Evolutionary conservation across 1,284 basidiomycete genomes (phyloP).

Genomic region (Kwoniella shivajii): DNA sequence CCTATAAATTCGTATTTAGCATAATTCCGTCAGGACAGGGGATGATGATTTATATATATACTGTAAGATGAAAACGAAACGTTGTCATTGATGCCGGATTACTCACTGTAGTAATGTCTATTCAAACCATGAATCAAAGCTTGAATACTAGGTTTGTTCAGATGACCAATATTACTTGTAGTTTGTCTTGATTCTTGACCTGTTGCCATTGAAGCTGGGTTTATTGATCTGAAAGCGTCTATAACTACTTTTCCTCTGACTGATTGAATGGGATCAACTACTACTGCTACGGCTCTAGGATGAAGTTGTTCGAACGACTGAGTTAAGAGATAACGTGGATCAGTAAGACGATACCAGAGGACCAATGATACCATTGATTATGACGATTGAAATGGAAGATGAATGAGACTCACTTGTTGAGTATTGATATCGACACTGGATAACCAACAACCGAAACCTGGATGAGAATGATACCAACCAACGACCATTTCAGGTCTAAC

Average conservation of each 20-base stretch:
- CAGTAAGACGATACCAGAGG: too few relatives aligned
- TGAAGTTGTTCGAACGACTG: slow-evolving; percentile 98
- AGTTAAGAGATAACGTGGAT: not conserved
- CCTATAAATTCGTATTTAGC: too few relatives aligned
- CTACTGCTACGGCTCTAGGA: slow-evolving; percentile 92
- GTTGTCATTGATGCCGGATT: not conserved
- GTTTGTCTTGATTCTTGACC: slow-evolving; percentile 96
- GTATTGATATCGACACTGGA: slow-evolving; percentile 99
- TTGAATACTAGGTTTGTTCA: slow-evolving; percentile 98
- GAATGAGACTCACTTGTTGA: slow-evolving; percentile 70
- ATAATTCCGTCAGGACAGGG: too few relatives aligned
- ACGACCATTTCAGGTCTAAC: slow-evolving; percentile 95
- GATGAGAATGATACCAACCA: slow-evolving; percentile 99
- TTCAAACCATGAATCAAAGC: slow-evolving; percentile 94
- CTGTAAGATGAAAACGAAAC: not conserved
- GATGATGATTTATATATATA: too few relatives aligned
- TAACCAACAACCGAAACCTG: slow-evolving; percentile 99
- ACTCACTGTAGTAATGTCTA: slow-evolving; percentile 82
- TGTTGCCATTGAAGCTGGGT: slow-evolving; percentile 74
- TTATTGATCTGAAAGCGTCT: slow-evolving; percentile 96
- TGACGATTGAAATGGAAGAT: not conserved
- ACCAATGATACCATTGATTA: too few relatives aligned
- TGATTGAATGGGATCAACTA: slow-evolving; percentile 98
- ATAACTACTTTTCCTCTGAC: slow-evolving; percentile 99
- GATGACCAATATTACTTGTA: slow-evolving; percentile 96